A percentile compares a stretch with the other conserved stretches of the same genome.
phyloP scores from a whole-genome alignment of 345 rosid species.

The Euphorbia peplus region DNA sequence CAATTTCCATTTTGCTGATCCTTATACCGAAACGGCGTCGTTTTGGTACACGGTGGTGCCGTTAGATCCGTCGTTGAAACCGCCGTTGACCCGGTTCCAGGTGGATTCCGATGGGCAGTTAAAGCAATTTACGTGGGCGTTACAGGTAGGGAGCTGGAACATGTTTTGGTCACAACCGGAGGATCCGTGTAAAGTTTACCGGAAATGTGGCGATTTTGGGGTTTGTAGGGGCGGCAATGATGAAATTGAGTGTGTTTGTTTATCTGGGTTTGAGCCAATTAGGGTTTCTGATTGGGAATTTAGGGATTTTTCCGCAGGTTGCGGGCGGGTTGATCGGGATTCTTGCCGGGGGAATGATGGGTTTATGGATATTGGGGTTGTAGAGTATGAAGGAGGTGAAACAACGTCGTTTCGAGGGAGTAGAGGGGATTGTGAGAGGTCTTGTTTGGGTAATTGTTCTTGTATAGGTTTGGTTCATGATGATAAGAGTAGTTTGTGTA shows the following conservation, averaged over 20 bases:
- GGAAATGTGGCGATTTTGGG: constrained; percentile 46
- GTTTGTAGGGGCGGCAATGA: constrained; percentile 24
- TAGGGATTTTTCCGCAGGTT: constrained; percentile 49
- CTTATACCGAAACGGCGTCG: constrained; percentile 46
- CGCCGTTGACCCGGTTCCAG: constrained; percentile 50
- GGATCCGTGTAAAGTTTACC: constrained; percentile 39
- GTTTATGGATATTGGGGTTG: constrained; percentile 40
- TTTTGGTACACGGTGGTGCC: constrained; percentile 49
- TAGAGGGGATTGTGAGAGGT: constrained; percentile 44
- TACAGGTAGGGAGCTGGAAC: constrained; percentile 42
- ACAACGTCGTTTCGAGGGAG: constrained; percentile 32
- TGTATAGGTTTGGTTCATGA: constrained; percentile 61
- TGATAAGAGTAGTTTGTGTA: constrained; percentile 43
- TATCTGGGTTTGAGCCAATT: constrained; percentile 42
- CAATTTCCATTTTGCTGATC: constrained; percentile 53
- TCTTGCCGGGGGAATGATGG: constrained; percentile 35
- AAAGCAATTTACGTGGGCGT: constrained; percentile 48
- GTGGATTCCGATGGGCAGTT: constrained; percentile 39
- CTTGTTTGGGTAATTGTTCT: constrained; percentile 58
- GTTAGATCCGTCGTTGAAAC: constrained; percentile 26
- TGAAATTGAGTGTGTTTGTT: constrained; percentile 33
- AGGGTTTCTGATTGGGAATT: constrained; percentile 41
- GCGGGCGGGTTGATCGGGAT: constrained; percentile 31
- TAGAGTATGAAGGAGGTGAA: constrained; percentile 40
- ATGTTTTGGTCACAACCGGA: constrained; percentile 56